Percentiles rank a stretch among this genome's conserved stretches.
These are phyloP conservation scores for Sphaerostilbella broomeana DNA, from an alignment of 2,329 filamentous ascomycete genomes.

Conservation along the genomic window DNA sequence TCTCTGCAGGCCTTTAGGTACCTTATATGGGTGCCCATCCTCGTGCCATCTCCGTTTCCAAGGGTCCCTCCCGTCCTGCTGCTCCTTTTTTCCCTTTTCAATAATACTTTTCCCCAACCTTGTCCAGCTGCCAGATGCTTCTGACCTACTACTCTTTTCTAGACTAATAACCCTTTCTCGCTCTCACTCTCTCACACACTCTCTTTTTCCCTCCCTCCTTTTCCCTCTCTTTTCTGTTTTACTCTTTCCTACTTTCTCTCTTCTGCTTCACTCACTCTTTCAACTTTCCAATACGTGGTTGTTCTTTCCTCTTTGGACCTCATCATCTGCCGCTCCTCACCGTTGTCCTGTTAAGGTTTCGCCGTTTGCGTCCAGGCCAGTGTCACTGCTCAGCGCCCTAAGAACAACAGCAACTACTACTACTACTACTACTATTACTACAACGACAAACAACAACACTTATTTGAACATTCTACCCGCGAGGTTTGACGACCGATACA, in stretches of 20 bases:
- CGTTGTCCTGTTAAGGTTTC: no score
- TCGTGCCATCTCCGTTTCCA: conserved; percentile 14
- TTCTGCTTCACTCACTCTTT: no score
- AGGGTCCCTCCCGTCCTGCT: conserved; percentile 10
- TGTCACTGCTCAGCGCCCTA: neutral
- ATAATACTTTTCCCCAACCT: conserved; percentile 5
- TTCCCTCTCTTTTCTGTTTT: conserved; percentile 11
- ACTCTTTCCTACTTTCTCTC: neutral
- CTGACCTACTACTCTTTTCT: conserved; percentile 9
- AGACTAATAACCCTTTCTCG: conserved; percentile 8
- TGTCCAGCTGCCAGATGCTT: conserved; percentile 12
- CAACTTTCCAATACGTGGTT: no score
- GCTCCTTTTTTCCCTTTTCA: conserved; percentile 13
- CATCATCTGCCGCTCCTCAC: no score
- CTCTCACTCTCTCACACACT: conserved; percentile 8
- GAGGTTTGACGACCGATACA: no score
- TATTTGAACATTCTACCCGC: no score
- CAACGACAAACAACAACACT: no score
- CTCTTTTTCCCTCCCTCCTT: conserved; percentile 9
- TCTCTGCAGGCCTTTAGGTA: no score
- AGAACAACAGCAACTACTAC: neutral
- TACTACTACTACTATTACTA: no score
- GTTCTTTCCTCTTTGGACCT: neutral
- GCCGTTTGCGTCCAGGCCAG: no score
- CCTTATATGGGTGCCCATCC: no score